A percentile compares a stretch with the other conserved stretches of the same genome.
Conservation (phyloP, 1,139 yeast species). For the Taiozyma sp. region DNA sequence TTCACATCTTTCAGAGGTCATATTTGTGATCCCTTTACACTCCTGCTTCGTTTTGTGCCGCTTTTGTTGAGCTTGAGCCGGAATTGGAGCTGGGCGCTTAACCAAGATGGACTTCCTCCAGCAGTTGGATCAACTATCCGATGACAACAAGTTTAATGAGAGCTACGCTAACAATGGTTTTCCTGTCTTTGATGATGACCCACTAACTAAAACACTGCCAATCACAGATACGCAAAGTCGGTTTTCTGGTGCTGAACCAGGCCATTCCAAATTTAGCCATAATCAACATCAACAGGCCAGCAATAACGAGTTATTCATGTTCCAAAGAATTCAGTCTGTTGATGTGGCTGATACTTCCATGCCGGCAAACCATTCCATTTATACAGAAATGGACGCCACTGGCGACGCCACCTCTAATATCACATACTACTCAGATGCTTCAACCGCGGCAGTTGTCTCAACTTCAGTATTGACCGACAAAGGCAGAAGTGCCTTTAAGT, state of each 20-base stretch:
- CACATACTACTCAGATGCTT: slow-evolving; percentile 3
- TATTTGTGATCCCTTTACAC: neutral
- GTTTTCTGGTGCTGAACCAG: neutral
- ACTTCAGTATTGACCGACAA: slow-evolving; percentile 25
- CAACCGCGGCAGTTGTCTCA: slow-evolving; percentile 3
- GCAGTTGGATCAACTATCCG: slow-evolving; percentile 11
- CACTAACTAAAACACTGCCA: neutral
- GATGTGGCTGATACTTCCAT: slow-evolving; percentile 1
- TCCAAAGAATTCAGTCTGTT: slow-evolving; percentile 5
- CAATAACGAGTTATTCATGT: neutral
- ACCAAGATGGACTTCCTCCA: slow-evolving; percentile 10
- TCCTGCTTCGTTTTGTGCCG: neutral
- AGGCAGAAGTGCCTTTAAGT: slow-evolving; percentile 29
- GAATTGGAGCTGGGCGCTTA: slow-evolving; percentile 2
- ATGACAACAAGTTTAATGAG: slow-evolving; percentile 5
- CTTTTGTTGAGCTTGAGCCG: neutral
- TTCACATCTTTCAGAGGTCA: neutral
- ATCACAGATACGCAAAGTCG: neutral
- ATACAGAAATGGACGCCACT: slow-evolving; percentile 3
- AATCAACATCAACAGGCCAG: neutral
- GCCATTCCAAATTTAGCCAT: neutral
- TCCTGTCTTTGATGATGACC: neutral
- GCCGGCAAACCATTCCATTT: slow-evolving; percentile 1
- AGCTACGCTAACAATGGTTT: neutral
- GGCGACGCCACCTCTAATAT: slow-evolving; percentile 5